phyloP scores from a whole-genome alignment of 139 green algal genomes.

The Astrephomene gubernaculifera region DNA sequence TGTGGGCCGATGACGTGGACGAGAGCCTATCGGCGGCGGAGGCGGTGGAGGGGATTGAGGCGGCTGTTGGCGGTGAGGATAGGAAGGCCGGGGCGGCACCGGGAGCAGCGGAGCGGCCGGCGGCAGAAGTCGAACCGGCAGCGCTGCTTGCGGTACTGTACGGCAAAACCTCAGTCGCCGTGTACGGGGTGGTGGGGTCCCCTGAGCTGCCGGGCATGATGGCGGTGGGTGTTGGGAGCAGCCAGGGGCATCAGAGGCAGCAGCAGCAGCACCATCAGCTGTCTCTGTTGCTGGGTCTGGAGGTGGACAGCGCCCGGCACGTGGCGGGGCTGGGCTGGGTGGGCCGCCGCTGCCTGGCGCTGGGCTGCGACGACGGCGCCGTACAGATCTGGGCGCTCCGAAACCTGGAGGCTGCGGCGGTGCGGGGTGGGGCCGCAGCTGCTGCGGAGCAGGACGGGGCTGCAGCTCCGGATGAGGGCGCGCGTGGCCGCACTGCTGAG shows the following conservation, averaged over 20 bases:
- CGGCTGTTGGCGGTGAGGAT: no score
- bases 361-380: conserved; percentile 20
- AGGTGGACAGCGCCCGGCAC: background rate
- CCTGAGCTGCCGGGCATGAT: background rate
- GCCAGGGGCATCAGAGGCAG: no score
- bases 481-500: background rate
- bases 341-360: background rate
- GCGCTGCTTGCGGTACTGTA: conserved; percentile 17
- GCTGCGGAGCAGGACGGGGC: no score
- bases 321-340: background rate
- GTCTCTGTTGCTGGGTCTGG: background rate
- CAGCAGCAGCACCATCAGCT: background rate
- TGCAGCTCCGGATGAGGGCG: no score
- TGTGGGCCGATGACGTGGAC: conserved; percentile 4
- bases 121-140: background rate
- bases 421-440: no score
- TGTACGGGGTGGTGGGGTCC: background rate
- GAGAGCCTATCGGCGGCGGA: no score
- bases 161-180: background rate
- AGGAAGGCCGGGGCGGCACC: background rate
- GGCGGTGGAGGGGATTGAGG: no score
- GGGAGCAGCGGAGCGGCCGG: background rate
- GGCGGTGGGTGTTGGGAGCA: no score
- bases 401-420: no score
- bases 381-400: conserved; percentile 15